Evolutionary conservation across 768 basidiomycete genomes (phyloP).

Genomic region (Trametes cinnabarina): DNA sequence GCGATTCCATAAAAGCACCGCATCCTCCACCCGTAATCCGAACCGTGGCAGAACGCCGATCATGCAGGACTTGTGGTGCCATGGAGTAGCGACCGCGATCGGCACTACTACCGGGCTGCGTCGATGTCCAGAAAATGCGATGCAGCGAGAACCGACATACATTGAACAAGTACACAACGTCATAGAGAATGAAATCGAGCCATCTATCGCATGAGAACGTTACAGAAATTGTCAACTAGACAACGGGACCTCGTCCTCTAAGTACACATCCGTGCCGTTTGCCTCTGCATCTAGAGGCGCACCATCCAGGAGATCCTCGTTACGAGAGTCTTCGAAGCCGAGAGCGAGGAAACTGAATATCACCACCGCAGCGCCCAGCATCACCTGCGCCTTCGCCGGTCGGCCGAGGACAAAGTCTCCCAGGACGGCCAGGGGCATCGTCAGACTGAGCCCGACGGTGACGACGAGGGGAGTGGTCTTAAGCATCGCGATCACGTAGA

Average conservation of each 20-base stretch:
- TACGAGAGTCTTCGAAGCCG: conserved; percentile 51
- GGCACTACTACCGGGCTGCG: too few relatives aligned
- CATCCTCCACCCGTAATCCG: neutral
- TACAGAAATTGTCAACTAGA: neutral
- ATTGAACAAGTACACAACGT: too few relatives aligned
- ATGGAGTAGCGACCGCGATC: too few relatives aligned
- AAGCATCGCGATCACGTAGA: conserved; percentile 89
- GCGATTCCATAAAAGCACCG: neutral
- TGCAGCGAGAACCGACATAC: too few relatives aligned
- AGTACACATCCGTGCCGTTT: neutral
- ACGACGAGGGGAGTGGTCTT: conserved; percentile 95
- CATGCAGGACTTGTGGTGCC: too few relatives aligned
- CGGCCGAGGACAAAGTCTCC: conserved; percentile 72
- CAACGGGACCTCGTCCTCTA: conserved; percentile 11
- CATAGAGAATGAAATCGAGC: too few relatives aligned
- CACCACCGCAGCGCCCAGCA: conserved; percentile 76
- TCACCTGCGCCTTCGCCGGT: conserved; percentile 54
- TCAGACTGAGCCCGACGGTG: conserved; percentile 88
- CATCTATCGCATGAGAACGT: neutral
- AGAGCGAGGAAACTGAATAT: conserved; percentile 74
- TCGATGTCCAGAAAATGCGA: too few relatives aligned
- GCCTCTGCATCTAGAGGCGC: conserved; percentile 19
- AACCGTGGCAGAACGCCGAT: too few relatives aligned
- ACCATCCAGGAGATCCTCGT: conserved; percentile 20
- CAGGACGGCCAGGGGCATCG: conserved; percentile 87